A percentile compares a stretch with the other conserved stretches of the same genome.
These are phyloP conservation scores for Pseudogymnoascus sp. DNA, from an alignment of 2,329 filamentous ascomycete species.

Conservation along the genomic window DNA sequence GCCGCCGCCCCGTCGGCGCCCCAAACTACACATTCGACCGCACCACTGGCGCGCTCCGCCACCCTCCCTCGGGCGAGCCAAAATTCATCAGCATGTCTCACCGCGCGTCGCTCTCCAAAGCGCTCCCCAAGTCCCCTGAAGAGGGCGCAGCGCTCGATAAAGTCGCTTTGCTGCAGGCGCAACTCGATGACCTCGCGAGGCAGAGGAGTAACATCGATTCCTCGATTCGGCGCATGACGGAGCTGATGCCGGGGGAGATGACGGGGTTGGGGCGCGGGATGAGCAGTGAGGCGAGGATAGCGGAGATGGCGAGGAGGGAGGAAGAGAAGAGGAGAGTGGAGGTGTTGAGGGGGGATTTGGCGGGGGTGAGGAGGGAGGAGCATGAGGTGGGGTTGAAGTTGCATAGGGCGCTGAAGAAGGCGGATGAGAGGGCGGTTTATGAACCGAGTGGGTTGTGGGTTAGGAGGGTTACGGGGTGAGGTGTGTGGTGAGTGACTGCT, in stretches of 20 bases:
- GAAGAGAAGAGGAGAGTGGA: conserved; percentile 60
- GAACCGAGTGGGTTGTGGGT: conserved; percentile 72
- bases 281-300: conserved; percentile 58
- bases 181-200: conserved; percentile 58
- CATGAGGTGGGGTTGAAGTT: conserved; percentile 73
- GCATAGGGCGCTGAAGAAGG: conserved; percentile 56
- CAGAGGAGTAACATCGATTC: conserved; percentile 65
- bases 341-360: conserved; percentile 58
- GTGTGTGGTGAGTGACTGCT: neutral
- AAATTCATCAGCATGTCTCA: conserved; percentile 27
- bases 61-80: conserved; percentile 18
- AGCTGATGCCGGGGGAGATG: conserved; percentile 68
- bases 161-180: conserved; percentile 60
- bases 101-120: conserved; percentile 40
- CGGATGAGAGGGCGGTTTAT: conserved; percentile 59
- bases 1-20: conserved; percentile 24
- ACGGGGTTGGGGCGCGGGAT: conserved; percentile 59
- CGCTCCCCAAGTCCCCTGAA: conserved; percentile 53
- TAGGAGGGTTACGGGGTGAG: conserved; percentile 62
- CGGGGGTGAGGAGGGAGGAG: conserved; percentile 68
- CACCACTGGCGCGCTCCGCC: neutral
- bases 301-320: conserved; percentile 48
- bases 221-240: conserved; percentile 70
- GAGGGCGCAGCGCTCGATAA: conserved; percentile 57
- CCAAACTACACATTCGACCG: conserved; percentile 12